Evolutionary conservation across 2,329 filamentous ascomycete species (phyloP).

Genomic region (Trichoderma asperellum): DNA sequence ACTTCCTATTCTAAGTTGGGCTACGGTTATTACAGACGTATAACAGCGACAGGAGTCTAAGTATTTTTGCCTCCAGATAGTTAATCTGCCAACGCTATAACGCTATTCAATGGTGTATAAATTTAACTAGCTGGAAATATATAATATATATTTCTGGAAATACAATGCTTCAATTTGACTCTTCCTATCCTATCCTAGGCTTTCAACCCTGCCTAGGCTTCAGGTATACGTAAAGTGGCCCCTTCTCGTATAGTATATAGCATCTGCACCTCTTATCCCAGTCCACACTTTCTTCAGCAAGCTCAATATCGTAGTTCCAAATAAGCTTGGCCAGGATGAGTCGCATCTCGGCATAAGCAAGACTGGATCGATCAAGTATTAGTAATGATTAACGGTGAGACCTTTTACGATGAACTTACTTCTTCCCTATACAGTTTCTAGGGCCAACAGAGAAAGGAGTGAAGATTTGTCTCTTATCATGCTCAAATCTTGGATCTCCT

Average conservation of each 20-base stretch:
- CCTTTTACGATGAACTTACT: conserved; percentile 32
- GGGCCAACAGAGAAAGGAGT: conserved; percentile 40
- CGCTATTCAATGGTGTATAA: too few relatives aligned
- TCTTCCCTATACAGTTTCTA: conserved; percentile 40
- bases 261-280: conserved; percentile 23
- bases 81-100: too few relatives aligned
- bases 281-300: conserved; percentile 30
- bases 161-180: background rate
- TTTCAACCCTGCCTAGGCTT: background rate
- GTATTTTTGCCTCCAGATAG: too few relatives aligned
- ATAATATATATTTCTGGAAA: too few relatives aligned
- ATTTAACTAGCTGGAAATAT: too few relatives aligned
- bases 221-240: conserved; percentile 7
- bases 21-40: too few relatives aligned
- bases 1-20: too few relatives aligned
- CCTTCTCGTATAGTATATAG: conserved; percentile 26
- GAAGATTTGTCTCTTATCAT: conserved; percentile 35
- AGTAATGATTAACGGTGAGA: background rate
- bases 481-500: conserved; percentile 32
- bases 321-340: conserved; percentile 37
- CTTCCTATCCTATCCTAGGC: background rate
- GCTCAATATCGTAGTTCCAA: conserved; percentile 38
- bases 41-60: too few relatives aligned
- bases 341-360: conserved; percentile 41
- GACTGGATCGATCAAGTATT: conserved; percentile 29